A percentile compares a stretch with the other conserved stretches of the same genome.
phyloP scores from a whole-genome alignment of 2,329 filamentous ascomycete species.

The Pseudogymnoascus sp. region DNA sequence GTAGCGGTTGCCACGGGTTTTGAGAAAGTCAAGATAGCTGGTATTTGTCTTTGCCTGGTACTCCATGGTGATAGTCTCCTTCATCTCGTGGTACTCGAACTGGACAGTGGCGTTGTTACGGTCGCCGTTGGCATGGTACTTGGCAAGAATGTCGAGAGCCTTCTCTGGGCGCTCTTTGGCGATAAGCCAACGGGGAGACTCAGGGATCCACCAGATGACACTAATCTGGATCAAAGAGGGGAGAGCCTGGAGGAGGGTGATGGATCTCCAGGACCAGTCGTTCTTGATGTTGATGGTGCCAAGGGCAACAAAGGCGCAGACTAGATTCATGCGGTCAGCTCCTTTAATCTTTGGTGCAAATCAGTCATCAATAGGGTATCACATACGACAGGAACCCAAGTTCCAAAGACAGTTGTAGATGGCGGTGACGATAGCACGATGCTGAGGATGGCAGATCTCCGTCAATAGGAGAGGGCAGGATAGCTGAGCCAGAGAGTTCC shows the following conservation, averaged over 20 bases:
- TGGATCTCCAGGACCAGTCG: conserved; percentile 60
- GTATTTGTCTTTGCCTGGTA: conserved; percentile 36
- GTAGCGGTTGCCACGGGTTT: conserved; percentile 55
- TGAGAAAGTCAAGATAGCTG: conserved; percentile 42
- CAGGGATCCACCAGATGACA: conserved; percentile 54
- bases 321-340: conserved; percentile 29
- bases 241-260: conserved; percentile 52
- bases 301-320: conserved; percentile 55
- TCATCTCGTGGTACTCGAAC: conserved; percentile 28
- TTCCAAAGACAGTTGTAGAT: conserved; percentile 65
- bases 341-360: not conserved
- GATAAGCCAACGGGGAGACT: conserved; percentile 52
- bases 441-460: conserved; percentile 60
- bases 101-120: conserved; percentile 37
- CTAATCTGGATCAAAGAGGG: conserved; percentile 53
- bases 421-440: conserved; percentile 55
- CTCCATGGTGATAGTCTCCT: conserved; percentile 19
- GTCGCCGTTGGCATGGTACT: conserved; percentile 46
- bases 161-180: conserved; percentile 42
- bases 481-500: conserved; percentile 56
- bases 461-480: conserved; percentile 55
- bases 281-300: conserved; percentile 48
- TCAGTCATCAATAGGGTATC: not conserved
- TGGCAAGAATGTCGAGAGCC: conserved; percentile 40
- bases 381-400: conserved; percentile 38